Evolutionary conservation across 345 rosid genomes (phyloP), one percentile per base, ranked within the genome.

Genomic region (Populus pruinosa): DNA sequence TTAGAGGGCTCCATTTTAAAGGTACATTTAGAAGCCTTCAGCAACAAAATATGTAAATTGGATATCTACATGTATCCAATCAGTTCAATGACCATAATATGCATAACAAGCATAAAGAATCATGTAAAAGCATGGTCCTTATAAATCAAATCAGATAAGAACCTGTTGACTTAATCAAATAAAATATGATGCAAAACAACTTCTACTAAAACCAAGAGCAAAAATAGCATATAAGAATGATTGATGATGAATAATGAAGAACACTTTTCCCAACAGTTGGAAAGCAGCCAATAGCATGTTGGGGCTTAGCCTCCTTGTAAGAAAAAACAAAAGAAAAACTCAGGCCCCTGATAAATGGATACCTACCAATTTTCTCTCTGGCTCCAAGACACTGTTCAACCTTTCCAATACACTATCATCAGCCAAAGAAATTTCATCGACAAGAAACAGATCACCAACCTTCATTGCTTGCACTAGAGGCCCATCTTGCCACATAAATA

Each of bases 341-440:
- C 31, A 47, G 23, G 62, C n/a, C n/a, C 49, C 35, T 62, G 16
- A 2, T 78, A 41, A 23, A 74, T 61, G 50, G 41, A 23, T 62
- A 85, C 91, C 64, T 41, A 94, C 98, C 92, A 95, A 81, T 81
- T 87, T 91, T 86, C 94, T 88, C 71, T 90, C 98, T 5, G 97
- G 91, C 89, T 95, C 99, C 85, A 95, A 82, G 73, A 95, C 96
- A 84, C 99, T 95, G 66, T 95, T 95, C 85, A 93, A 82, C 74
- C 99, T 89, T 81, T 95, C 99, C 76, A 95, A 82, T 2, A 95
- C 98, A 67, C 99, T 93, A 82, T 95, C 99, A 91, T 95, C 98
- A 80, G 99, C 98, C 90, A 95, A 81, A 62, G 99, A 95, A 85
- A 95, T 95, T 86, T 95, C 99, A 90, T 95, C 99, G 75, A 90